Base-by-base conservation (phyloP, 2,329 filamentous ascomycete genomes). In the Fonsecaea erecta region DNA sequence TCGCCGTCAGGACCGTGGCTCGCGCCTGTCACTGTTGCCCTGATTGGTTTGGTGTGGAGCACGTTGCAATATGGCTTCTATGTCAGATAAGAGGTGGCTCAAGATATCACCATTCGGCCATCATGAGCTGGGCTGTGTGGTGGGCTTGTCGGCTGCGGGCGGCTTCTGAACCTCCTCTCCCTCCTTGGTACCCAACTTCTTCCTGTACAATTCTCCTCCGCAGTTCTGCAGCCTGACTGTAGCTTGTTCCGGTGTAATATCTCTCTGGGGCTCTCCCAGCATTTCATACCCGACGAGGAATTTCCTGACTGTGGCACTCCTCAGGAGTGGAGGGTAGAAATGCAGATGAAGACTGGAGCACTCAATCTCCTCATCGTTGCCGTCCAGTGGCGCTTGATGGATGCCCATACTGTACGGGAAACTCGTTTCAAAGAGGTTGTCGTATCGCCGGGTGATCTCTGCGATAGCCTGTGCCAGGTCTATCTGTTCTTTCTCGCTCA, bases 351-450 rank as follows among this genome's bases (percentile, higher is more conserved):
- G 88, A 78, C 96, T 94, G 71, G 91, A 92, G 67, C 88, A 88
- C 72, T 97, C 90, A 60, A 94, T 86, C 77, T 98, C 94, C 67
- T 96, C 92, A 0, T 87, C 84, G 0, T 86, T 90, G 24, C 92
- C 93, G 28, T 90, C 86, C 6, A 99, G 84, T 2, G 95, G 95
- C 18, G 95, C 94, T 81, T 99, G 95, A 77, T 99, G 95, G 63
- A 99, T 88, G 48, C 95, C 95, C 76, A 97, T 98, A 77, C 91
- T 97, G 79, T 99, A 99, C 0, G 95, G 95, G 74, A 99, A 99
- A 73, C 88, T 92, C 37, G 93, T 97, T 82, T 98, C 92, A 72
- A 99, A 99, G 48, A 99, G 80, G 76, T 99, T 99, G 77, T 99
- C 95, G 75, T 98, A 99, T 72, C 94, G 84, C 73, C 92, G 86